Base-by-base conservation (phyloP, 164 flowering plant species). In the Magnolia sinica region DNA sequence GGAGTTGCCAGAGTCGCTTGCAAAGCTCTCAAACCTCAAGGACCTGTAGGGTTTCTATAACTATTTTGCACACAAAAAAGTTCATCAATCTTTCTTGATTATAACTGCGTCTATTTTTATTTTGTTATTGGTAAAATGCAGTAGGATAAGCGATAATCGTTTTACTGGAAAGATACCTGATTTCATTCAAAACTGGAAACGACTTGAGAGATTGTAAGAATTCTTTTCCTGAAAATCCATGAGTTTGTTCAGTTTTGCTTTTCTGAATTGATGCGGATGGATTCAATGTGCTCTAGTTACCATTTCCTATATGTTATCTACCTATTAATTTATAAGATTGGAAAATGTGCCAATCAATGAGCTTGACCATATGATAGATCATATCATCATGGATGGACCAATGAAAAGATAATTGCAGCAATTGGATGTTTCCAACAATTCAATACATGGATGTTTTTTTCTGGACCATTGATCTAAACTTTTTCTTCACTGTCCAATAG, bases 141-240 rank as follows among this genome's bases (percentile, higher is more conserved):
- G 84, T 61, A 71, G 87, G 71, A 79, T 87, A 58, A 84, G 87
- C 67, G 83, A 83, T 74, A 83, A 82, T 71, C 74, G 76, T 61
- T 84, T 87, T 22, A 80, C 75, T 23, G 89, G 89, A 66, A 77
- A 70, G 29, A 76, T 87, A 70, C 89, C 89, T 7, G 69, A 70
- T 68, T 76, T 76, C 49, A 78, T 87, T 49, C 58, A 73, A 61
- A 77, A 76, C 29, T 86, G 82, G 87, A 80, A 31, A 24, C 65
- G 71, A n/a, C 83, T 86, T 61, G 1, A 73, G 20, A 78, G 13
- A 16, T 31, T 84, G 88, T 86, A 76, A 84, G 87, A 31, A 19
- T 74, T 59, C 37, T 8, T 19, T 65, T 24, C 71, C 31, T 22
- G 16, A 55, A 13, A 16, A 55, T 37, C 45, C 45, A 37, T 37